Percentiles rank a stretch among this genome's conserved stretches.
These are phyloP conservation scores for Elaeis oleifera DNA, from an alignment of 202 grass and related monocot genomes.

Conservation along the genomic window DNA sequence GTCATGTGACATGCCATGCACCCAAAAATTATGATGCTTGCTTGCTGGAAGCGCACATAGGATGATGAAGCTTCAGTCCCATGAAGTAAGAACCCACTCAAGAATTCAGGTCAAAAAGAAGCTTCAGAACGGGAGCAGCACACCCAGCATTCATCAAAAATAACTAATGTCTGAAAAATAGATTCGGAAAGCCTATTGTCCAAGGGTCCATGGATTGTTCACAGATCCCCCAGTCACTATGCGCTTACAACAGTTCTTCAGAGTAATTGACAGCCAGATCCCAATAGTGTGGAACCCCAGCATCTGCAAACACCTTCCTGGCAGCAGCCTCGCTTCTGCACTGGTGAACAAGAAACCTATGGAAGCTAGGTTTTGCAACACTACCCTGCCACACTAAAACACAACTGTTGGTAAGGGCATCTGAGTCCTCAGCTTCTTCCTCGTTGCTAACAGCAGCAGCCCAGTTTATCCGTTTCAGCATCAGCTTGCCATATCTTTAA, in stretches of 20 bases:
- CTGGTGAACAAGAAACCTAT: slow-evolving; percentile 65
- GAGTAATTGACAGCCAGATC: slow-evolving; percentile 77
- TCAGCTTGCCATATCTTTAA: slow-evolving; percentile 92
- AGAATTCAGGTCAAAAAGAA: too few species aligned
- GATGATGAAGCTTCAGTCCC: too few species aligned
- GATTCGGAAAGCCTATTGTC: too few species aligned
- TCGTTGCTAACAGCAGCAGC: slow-evolving; percentile 42
- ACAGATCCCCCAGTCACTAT: too few species aligned
- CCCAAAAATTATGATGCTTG: too few species aligned
- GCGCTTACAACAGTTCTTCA: slow-evolving; percentile 40
- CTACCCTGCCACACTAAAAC: slow-evolving; percentile 87
- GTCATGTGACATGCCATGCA: too few species aligned
- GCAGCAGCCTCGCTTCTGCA: slow-evolving; percentile 79
- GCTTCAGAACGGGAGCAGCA: too few species aligned
- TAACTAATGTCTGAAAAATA: too few species aligned
- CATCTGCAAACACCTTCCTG: slow-evolving; percentile 76
- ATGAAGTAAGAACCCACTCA: too few species aligned
- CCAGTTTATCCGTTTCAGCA: slow-evolving; percentile 89
- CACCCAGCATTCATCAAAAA: too few species aligned
- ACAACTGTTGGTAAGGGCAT: slow-evolving; percentile 60
- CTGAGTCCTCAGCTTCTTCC: slow-evolving; percentile 49
- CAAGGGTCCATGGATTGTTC: too few species aligned
- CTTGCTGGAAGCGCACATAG: too few species aligned
- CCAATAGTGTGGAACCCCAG: slow-evolving; percentile 85
- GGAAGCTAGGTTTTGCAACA: slow-evolving; percentile 58